Percentiles rank a stretch among this genome's conserved stretches.
Conservation (phyloP, 2,329 filamentous ascomycete species). For the Sclerotinia minor region DNA sequence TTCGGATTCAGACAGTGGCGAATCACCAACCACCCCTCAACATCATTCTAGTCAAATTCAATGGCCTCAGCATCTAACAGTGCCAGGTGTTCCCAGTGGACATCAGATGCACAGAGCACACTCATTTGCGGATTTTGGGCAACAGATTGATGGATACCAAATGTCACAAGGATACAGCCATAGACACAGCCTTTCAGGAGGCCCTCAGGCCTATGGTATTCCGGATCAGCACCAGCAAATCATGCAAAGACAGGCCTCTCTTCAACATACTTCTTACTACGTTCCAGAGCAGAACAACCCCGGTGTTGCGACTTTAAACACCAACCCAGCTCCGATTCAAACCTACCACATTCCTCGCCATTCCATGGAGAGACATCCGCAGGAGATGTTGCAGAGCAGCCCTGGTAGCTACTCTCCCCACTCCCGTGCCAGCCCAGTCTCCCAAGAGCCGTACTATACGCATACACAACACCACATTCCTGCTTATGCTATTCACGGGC, state of each 20-base stretch:
- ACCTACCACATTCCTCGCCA: constrained; percentile 49
- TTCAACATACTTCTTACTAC: constrained; percentile 47
- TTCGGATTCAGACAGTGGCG: constrained; percentile 47
- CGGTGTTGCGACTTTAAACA: constrained; percentile 61
- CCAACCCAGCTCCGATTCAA: constrained; percentile 50
- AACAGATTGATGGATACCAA: constrained; percentile 44
- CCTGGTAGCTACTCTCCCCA: constrained; percentile 58
- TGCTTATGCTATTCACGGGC: constrained; percentile 50
- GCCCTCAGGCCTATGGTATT: constrained; percentile 49
- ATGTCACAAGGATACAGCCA: constrained; percentile 45
- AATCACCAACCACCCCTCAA: constrained; percentile 59
- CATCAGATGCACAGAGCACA: constrained; percentile 50
- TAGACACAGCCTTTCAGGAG: constrained; percentile 51
- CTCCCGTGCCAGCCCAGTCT: constrained; percentile 54
- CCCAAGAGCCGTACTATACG: constrained; percentile 58
- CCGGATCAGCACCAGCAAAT: constrained; percentile 48
- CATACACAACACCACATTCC: constrained; percentile 50
- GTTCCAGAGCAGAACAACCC: constrained; percentile 63
- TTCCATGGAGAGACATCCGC: constrained; percentile 45
- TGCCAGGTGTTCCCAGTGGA: constrained; percentile 39
- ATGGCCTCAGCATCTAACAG: constrained; percentile 51
- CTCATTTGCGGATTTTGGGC: constrained; percentile 55
- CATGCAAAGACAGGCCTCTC: constrained; percentile 38
- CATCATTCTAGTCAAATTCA: constrained; percentile 49
- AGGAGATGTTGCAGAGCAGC: constrained; percentile 57